These are phyloP conservation scores for Moelleriella libera DNA, from an alignment of 2,329 filamentous ascomycete genomes.

Conservation along the genomic window DNA sequence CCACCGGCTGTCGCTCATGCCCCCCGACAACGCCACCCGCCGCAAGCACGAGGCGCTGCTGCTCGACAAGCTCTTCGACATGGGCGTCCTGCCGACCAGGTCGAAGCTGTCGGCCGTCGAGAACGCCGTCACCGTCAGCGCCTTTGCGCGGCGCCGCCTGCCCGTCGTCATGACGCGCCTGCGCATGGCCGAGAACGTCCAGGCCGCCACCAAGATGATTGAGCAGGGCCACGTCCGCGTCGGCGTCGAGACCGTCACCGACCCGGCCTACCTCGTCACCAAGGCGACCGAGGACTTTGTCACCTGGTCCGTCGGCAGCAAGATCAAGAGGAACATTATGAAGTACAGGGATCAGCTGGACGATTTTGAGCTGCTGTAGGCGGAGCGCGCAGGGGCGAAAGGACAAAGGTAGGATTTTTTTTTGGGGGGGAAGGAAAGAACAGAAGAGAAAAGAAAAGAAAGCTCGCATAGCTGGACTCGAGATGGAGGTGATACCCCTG, in stretches of 20 bases:
- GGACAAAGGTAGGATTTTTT: not conserved
- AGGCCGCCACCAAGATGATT: slow-evolving; percentile 72
- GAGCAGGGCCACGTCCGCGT: slow-evolving; percentile 91
- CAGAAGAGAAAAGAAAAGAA: too few relatives aligned
- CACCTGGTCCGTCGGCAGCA: slow-evolving; percentile 89
- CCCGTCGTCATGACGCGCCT: slow-evolving; percentile 84
- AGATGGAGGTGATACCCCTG: too few relatives aligned
- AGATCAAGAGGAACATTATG: slow-evolving; percentile 94
- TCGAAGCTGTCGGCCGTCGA: slow-evolving; percentile 78
- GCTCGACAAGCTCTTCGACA: slow-evolving; percentile 82
- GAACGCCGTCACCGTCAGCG: slow-evolving; percentile 74
- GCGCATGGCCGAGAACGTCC: slow-evolving; percentile 83
- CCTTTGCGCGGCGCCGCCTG: slow-evolving; percentile 71
- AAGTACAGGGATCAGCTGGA: slow-evolving; percentile 90
- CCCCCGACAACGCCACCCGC: slow-evolving; percentile 62
- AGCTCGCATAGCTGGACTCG: too few relatives aligned
- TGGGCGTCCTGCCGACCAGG: slow-evolving; percentile 67
- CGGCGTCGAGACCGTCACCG: slow-evolving; percentile 78
- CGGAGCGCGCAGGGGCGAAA: not conserved
- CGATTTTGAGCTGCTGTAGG: slow-evolving; percentile 79
- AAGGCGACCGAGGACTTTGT: slow-evolving; percentile 90
- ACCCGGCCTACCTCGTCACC: slow-evolving; percentile 80
- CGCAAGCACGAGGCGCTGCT: slow-evolving; percentile 76
- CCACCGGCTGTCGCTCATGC: slow-evolving; percentile 73
- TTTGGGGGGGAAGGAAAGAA: not conserved